Evolutionary conservation across 768 basidiomycete species (phyloP).

Genomic region (Leccinellum rugosiceps): DNA sequence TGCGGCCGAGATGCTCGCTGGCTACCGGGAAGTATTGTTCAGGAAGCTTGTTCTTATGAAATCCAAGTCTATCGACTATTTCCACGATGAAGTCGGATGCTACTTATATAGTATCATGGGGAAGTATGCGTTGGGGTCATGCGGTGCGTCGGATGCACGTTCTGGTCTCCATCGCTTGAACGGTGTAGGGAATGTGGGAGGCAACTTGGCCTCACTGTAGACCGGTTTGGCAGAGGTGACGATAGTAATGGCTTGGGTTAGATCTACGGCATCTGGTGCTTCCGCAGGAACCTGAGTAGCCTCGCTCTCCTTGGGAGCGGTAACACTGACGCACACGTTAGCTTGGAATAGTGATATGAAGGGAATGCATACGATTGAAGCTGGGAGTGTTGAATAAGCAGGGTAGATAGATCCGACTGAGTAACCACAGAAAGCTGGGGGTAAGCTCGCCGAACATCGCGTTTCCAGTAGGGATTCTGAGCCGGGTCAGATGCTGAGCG

Average conservation of each 20-base stretch:
- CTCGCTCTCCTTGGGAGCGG: slow-evolving; percentile 44
- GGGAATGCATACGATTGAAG: slow-evolving; percentile 53
- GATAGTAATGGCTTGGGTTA: slow-evolving; percentile 69
- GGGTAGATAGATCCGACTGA: slow-evolving; percentile 73
- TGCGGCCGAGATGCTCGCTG: no score
- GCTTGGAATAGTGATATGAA: not conserved
- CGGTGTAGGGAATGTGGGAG: slow-evolving; percentile 68
- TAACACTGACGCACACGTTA: slow-evolving; percentile 40
- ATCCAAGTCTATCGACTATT: no score
- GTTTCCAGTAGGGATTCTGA: slow-evolving; percentile 94
- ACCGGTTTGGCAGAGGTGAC: slow-evolving; percentile 55
- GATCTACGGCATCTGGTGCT: slow-evolving; percentile 47
- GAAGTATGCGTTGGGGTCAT: slow-evolving; percentile 79
- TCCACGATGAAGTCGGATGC: not conserved
- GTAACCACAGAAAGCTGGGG: slow-evolving; percentile 90
- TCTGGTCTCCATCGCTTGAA: slow-evolving; percentile 74
- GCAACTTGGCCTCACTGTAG: slow-evolving; percentile 62
- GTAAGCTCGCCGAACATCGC: slow-evolving; percentile 88
- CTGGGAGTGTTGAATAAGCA: slow-evolving; percentile 79
- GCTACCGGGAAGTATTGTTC: no score
- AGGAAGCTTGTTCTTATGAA: no score
- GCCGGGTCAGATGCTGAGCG: slow-evolving; percentile 77
- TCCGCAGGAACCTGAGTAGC: slow-evolving; percentile 45
- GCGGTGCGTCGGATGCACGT: slow-evolving; percentile 73
- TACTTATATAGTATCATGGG: slow-evolving; percentile 71